Evolutionary conservation across 495 filamentous ascomycete species (phyloP).

Genomic region (Aspergillus bridgeri): DNA sequence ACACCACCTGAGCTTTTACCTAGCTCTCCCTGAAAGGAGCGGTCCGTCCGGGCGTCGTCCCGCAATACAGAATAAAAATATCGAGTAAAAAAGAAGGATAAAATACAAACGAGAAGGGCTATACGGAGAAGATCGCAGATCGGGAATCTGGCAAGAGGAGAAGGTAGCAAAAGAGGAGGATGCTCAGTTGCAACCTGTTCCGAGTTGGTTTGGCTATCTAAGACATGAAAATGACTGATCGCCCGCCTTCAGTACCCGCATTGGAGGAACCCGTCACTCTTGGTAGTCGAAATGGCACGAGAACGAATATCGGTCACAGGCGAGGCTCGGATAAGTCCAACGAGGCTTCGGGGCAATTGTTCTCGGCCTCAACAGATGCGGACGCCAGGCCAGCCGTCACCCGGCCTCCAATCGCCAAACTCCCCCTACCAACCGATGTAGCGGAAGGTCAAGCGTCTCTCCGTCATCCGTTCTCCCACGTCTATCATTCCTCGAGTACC

Average conservation of each 20-base stretch:
- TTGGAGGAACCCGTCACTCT: conserved; percentile 30
- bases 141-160: not conserved
- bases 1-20: conserved; percentile 26
- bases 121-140: not conserved
- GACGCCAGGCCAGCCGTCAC: conserved; percentile 23
- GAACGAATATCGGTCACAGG: conserved; percentile 19
- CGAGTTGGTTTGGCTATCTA: conserved; percentile 11
- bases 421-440: conserved; percentile 21
- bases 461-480: conserved; percentile 38
- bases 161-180: conserved; percentile 13
- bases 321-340: conserved; percentile 19
- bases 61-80: conserved; percentile 12
- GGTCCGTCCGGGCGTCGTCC: conserved; percentile 1
- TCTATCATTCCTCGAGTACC: conserved; percentile 33
- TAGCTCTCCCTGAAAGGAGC: conserved; percentile 29
- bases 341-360: conserved; percentile 24
- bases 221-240: conserved; percentile 37
- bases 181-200: conserved; percentile 15
- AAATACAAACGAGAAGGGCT: conserved; percentile 5
- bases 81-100: conserved; percentile 5
- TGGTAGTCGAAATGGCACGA: conserved; percentile 27
- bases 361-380: conserved; percentile 22
- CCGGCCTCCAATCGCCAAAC: conserved; percentile 30
- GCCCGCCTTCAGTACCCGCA: conserved; percentile 29
- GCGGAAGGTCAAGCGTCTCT: conserved; percentile 34